Conservation (phyloP, 2,329 filamentous ascomycete species). For the Mycosphaerella sp. region DNA sequence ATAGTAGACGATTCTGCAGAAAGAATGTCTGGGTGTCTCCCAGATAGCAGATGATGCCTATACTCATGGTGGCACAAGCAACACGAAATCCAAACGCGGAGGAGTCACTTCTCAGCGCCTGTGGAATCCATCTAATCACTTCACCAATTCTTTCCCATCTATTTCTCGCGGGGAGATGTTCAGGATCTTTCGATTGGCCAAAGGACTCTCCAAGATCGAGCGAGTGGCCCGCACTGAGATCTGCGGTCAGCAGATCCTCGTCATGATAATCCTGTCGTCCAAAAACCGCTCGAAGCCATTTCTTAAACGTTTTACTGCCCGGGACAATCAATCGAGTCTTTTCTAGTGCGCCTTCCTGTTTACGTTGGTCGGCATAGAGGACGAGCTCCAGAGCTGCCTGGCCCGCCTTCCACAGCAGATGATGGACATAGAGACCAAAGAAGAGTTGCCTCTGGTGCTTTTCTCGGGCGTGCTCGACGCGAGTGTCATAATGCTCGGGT, state of each 20-base stretch:
- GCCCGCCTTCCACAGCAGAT: slow-evolving; percentile 55
- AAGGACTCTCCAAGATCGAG: slow-evolving; percentile 63
- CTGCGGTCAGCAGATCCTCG: slow-evolving; percentile 50
- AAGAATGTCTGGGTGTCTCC: slow-evolving; percentile 61
- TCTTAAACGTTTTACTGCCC: slow-evolving; percentile 54
- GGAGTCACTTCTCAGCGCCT: slow-evolving; percentile 57
- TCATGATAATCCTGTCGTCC: slow-evolving; percentile 49
- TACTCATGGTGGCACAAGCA: slow-evolving; percentile 64
- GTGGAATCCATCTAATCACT: slow-evolving; percentile 50
- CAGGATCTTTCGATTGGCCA: slow-evolving; percentile 59
- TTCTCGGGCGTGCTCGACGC: slow-evolving; percentile 57
- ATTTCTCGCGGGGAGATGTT: slow-evolving; percentile 62
- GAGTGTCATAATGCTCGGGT: slow-evolving; percentile 34
- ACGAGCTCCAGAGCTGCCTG: slow-evolving; percentile 59
- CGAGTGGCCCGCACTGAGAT: slow-evolving; percentile 51
- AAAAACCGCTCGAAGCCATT: slow-evolving; percentile 57
- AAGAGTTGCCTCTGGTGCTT: slow-evolving; percentile 62
- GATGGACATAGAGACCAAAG: slow-evolving; percentile 65
- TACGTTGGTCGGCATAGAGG: slow-evolving; percentile 60
- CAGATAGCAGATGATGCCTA: slow-evolving; percentile 63
- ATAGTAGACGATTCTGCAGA: slow-evolving; percentile 61
- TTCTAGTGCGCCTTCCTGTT: slow-evolving; percentile 59
- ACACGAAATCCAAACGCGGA: slow-evolving; percentile 66
- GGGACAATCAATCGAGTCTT: slow-evolving; percentile 60
- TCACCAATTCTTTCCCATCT: slow-evolving; percentile 57